phyloP scores from a whole-genome alignment of 2,329 filamentous ascomycete species.

The Seiridium unicorne region DNA sequence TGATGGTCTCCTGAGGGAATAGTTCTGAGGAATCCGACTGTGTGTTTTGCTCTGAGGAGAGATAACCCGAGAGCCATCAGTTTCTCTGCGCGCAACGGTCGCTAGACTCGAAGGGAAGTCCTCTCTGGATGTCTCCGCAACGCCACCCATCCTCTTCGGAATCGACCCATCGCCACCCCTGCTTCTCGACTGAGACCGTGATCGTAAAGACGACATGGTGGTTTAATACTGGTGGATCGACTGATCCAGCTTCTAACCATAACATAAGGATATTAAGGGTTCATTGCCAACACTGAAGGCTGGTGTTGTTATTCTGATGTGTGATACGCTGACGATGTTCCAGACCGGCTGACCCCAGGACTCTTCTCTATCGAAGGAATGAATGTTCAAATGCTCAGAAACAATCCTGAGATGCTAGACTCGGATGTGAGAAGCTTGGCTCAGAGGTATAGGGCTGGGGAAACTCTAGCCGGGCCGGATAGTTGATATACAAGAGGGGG shows the following conservation, averaged over 20 bases:
- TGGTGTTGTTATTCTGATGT: not conserved
- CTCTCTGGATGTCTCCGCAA: constrained; percentile 25
- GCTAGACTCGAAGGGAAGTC: constrained; percentile 20
- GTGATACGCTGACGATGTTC: not conserved
- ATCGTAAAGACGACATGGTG: constrained; percentile 30
- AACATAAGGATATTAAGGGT: constrained; percentile 16
- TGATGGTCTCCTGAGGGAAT: constrained; percentile 21
- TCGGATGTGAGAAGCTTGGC: not conserved
- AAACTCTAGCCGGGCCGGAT: not conserved
- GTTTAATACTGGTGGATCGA: constrained; percentile 12
- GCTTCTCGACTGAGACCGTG: constrained; percentile 22
- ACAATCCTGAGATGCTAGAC: constrained; percentile 4
- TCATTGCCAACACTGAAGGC: constrained; percentile 17
- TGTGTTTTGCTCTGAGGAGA: constrained; percentile 21
- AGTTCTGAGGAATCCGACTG: constrained; percentile 36
- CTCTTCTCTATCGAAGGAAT: not conserved
- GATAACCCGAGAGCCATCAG: constrained; percentile 16
- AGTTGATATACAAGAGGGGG: not conserved
- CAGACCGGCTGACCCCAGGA: constrained; percentile 9
- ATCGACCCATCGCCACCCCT: constrained; percentile 21
- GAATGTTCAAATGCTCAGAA: too few relatives aligned
- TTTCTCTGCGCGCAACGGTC: constrained; percentile 23
- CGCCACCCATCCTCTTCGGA: constrained; percentile 22
- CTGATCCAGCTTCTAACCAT: constrained; percentile 18
- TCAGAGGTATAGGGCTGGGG: not conserved